Percentiles rank a stretch among this genome's conserved stretches.
phyloP scores from a whole-genome alignment of 768 basidiomycete genomes.

The Mycena alexandri region DNA sequence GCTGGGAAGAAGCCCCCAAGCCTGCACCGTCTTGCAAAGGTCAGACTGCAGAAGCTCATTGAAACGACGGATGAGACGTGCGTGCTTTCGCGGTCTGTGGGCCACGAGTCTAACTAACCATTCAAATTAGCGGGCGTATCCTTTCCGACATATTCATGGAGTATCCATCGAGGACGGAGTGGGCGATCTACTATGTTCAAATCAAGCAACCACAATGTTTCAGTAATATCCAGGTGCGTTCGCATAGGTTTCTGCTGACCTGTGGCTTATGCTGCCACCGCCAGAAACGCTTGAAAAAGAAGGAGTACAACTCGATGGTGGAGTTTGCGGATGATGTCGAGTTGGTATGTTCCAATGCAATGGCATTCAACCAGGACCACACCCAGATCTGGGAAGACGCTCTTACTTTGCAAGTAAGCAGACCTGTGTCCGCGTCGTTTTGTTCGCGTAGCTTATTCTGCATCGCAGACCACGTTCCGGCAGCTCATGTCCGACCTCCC shows the following conservation, averaged over 20 bases:
- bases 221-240: constrained; percentile 79
- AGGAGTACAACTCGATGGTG: constrained; percentile 75
- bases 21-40: constrained; percentile 75
- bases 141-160: constrained; percentile 86
- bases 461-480: constrained; percentile 75
- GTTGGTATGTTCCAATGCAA: constrained; percentile 90
- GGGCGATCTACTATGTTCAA: constrained; percentile 83
- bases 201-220: constrained; percentile 87
- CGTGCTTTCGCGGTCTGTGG: constrained; percentile 43
- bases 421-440: constrained; percentile 23
- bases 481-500: constrained; percentile 85
- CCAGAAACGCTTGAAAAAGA: constrained; percentile 85
- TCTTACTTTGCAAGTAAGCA: constrained; percentile 66
- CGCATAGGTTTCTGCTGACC: not conserved
- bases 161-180: constrained; percentile 82
- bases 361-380: constrained; percentile 89
- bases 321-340: constrained; percentile 91
- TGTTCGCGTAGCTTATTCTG: constrained; percentile 29
- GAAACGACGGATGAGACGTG: constrained; percentile 80
- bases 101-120: constrained; percentile 7
- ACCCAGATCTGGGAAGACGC: constrained; percentile 89
- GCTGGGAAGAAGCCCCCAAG: constrained; percentile 63
- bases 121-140: constrained; percentile 68
- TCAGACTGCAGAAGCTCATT: constrained; percentile 77
- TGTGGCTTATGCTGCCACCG: constrained; percentile 30